Conservation (phyloP, 2,329 filamentous ascomycete species). For the Trichoderma oligosporum region DNA sequence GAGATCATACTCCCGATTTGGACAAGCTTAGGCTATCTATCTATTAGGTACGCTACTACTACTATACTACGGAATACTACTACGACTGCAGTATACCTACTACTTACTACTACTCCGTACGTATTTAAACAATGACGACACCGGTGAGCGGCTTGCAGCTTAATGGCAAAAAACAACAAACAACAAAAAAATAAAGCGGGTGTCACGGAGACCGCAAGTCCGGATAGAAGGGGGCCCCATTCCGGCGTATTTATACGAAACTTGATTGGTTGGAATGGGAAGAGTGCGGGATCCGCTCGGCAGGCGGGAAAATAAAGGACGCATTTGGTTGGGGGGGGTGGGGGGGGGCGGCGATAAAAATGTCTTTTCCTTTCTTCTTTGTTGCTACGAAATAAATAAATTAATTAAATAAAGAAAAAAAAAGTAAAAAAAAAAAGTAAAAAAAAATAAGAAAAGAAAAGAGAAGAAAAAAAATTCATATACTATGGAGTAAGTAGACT, state of each 20-base stretch:
- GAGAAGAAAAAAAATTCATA: neutral
- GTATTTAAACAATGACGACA: too few species aligned
- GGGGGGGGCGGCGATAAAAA: neutral
- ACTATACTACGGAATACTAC: too few species aligned
- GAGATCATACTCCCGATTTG: too few species aligned
- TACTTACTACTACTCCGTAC: too few species aligned
- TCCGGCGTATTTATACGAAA: neutral
- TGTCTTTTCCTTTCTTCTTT: neutral
- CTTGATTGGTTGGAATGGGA: conserved; percentile 6
- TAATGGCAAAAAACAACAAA: neutral
- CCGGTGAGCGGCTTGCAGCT: neutral
- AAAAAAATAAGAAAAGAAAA: neutral
- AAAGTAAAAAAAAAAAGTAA: neutral
- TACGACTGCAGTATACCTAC: too few species aligned
- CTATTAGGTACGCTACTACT: too few species aligned
- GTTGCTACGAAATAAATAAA: too few species aligned
- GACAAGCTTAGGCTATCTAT: too few species aligned
- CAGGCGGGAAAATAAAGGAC: neutral
- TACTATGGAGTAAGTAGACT: too few species aligned
- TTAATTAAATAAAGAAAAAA: neutral
- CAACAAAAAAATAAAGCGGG: neutral
- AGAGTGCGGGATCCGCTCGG: neutral
- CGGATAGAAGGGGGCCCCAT: neutral
- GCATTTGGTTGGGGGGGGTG: neutral
- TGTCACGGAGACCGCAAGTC: conserved; percentile 1